Evolutionary conservation across 2,329 filamentous ascomycete genomes (phyloP).

Genomic region (Aspergillus sp.): DNA sequence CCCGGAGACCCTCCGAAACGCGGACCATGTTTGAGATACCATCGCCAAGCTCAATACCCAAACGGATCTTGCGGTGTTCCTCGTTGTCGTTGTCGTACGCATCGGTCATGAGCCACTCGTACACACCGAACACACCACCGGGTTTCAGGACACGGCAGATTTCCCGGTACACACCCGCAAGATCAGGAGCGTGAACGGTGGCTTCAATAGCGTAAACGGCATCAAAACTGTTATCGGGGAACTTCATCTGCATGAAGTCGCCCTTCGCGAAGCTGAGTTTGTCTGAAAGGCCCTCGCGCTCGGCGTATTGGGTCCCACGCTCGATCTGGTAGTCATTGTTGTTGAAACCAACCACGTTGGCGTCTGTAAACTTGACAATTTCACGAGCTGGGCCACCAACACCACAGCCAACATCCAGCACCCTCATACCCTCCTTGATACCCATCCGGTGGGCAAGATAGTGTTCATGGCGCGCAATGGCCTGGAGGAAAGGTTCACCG

Average conservation of each 20-base stretch:
- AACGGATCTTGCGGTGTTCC: slow-evolving; percentile 77
- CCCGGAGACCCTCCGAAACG: slow-evolving; percentile 68
- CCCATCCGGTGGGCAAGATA: slow-evolving; percentile 87
- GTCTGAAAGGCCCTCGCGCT: slow-evolving; percentile 68
- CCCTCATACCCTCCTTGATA: slow-evolving; percentile 76
- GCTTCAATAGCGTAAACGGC: slow-evolving; percentile 96
- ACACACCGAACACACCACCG: slow-evolving; percentile 89
- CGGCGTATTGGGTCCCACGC: slow-evolving; percentile 76
- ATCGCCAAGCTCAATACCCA: slow-evolving; percentile 91
- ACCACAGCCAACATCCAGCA: slow-evolving; percentile 93
- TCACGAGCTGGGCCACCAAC: slow-evolving; percentile 91
- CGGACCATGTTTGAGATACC: slow-evolving; percentile 97
- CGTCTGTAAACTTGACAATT: slow-evolving; percentile 91
- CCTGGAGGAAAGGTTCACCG: slow-evolving; percentile 80
- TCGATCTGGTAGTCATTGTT: slow-evolving; percentile 99
- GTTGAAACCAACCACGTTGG: slow-evolving; percentile 85
- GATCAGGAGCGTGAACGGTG: slow-evolving; percentile 83
- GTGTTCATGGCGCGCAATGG: slow-evolving; percentile 94
- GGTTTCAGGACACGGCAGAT: slow-evolving; percentile 95
- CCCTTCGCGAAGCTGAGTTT: slow-evolving; percentile 87
- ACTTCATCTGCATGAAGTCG: slow-evolving; percentile 99
- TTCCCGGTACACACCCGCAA: slow-evolving; percentile 87
- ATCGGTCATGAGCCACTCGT: slow-evolving; percentile 99
- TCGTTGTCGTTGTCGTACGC: slow-evolving; percentile 83
- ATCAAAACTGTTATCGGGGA: slow-evolving; percentile 85